Evolutionary conservation across 257 asterid species (phyloP).

Genomic region (Avicennia marina): DNA sequence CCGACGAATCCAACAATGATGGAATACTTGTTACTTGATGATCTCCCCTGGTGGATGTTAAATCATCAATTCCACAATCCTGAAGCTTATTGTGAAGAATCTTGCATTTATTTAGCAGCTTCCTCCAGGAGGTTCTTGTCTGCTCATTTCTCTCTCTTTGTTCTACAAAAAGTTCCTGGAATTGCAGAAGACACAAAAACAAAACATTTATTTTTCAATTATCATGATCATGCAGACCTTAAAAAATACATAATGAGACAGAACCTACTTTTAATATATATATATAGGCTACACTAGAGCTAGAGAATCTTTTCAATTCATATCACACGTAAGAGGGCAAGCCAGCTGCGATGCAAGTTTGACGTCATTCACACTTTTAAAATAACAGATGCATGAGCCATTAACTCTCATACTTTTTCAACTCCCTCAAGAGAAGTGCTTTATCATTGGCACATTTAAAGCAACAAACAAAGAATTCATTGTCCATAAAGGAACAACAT

Average conservation of each 20-base stretch:
- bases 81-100: slow-evolving; percentile 55
- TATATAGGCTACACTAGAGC: no score
- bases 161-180: slow-evolving; percentile 54
- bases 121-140: slow-evolving; percentile 39
- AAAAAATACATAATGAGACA: no score
- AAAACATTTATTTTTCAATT: no score
- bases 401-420: no score
- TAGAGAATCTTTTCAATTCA: no score
- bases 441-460: not conserved
- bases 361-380: no score
- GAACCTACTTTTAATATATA: no score
- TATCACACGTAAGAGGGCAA: no score
- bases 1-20: slow-evolving; percentile 40
- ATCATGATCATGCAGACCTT: no score
- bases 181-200: slow-evolving; percentile 22
- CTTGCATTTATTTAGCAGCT: slow-evolving; percentile 51
- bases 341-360: no score
- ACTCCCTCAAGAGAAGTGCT: no score
- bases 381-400: no score
- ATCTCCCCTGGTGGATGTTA: slow-evolving; percentile 35
- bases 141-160: slow-evolving; percentile 53
- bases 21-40: slow-evolving; percentile 27
- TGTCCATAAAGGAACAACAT: not conserved
- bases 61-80: slow-evolving; percentile 47
- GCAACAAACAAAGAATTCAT: not conserved